Evolutionary conservation across 805 yeast species (phyloP), one percentile per base, ranked within the genome.

Genomic region (Candida parachauliodes): DNA sequence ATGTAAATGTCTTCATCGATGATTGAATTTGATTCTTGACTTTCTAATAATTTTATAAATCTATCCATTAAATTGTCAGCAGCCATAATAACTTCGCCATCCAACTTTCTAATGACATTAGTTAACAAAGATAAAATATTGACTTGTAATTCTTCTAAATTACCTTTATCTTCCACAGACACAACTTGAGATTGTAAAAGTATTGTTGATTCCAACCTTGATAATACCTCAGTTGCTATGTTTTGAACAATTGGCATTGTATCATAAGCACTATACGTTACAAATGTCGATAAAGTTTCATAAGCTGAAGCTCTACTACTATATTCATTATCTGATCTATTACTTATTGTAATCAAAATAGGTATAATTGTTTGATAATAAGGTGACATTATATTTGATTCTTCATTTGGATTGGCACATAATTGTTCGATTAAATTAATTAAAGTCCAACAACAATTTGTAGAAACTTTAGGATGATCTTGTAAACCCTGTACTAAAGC

Each of bases 391-490:
- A 79, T 72, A 22, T 85, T 77, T 9, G 84, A 66, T 23, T 67
- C 65, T 29, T 59, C 59, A 1, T 74, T 66, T 8, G 78, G 78
- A 37, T 75, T 76, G 12, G 65, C 58, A 47, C 79, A 69, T 41
- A 89, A 65, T 62, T 88, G 96, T 61, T 91, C 98, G 19, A 86
- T 75, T 47, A 93, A 70, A 60, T 93, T 93, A 63, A 93, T 93
- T 44, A 93, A 70, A 5, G 97, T 81, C 98, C 98, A 93, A 62
- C 98, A 88, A 64, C 96, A 88, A 68, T 93, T 93, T n/a, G 96
- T 88, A 2, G 89, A 77, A 23, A 93, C 95, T 62, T 85, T 87
- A 24, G 97, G 88, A 58, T 88, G 94, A 59, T 89, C 98, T 48
- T 75, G 77, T 47, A 93, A 70, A n/a, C 98, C 98, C 26, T 69